Percentiles rank a stretch among this genome's conserved stretches.
phyloP scores from a whole-genome alignment of 2,329 filamentous ascomycete species.

The Aspergillus neoniger region DNA sequence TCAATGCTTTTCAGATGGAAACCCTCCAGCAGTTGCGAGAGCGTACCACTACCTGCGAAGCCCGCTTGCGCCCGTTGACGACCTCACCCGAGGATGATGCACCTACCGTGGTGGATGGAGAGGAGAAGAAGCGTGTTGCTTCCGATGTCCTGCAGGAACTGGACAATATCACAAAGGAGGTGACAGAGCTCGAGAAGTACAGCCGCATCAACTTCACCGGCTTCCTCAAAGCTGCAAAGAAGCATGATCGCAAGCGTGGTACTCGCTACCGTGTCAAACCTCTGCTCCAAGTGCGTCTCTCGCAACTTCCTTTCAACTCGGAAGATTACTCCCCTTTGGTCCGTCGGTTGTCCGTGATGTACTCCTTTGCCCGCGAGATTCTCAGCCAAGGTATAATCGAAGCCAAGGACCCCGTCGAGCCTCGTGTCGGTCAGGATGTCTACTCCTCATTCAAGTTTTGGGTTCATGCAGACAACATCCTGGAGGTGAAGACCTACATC shows the following conservation, averaged over 20 bases:
- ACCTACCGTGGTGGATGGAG: constrained; percentile 40
- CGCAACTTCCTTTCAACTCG: constrained; percentile 90
- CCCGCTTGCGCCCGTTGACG: constrained; percentile 62
- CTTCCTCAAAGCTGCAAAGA: constrained; percentile 97
- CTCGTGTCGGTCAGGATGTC: constrained; percentile 59
- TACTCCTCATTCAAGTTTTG: constrained; percentile 94
- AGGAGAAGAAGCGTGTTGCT: constrained; percentile 54
- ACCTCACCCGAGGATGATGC: constrained; percentile 38
- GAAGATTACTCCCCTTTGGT: constrained; percentile 90
- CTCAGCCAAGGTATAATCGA: constrained; percentile 55
- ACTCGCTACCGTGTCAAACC: constrained; percentile 84
- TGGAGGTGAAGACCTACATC: constrained; percentile 96
- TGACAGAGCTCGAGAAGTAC: constrained; percentile 92
- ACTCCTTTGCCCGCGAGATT: constrained; percentile 87
- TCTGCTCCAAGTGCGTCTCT: constrained; percentile 84
- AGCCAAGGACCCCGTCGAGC: constrained; percentile 51
- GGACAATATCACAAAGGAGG: constrained; percentile 83
- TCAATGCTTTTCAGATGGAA: constrained; percentile 81
- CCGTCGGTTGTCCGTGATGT: constrained; percentile 88
- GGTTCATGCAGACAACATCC: constrained; percentile 92
- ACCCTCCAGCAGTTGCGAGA: constrained; percentile 81
- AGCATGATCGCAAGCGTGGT: constrained; percentile 93
- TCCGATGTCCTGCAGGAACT: constrained; percentile 76
- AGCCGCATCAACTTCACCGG: constrained; percentile 96
- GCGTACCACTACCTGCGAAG: constrained; percentile 70